Evolutionary conservation across 164 flowering plant species (phyloP).

Genomic region (Macadamia integrifolia): DNA sequence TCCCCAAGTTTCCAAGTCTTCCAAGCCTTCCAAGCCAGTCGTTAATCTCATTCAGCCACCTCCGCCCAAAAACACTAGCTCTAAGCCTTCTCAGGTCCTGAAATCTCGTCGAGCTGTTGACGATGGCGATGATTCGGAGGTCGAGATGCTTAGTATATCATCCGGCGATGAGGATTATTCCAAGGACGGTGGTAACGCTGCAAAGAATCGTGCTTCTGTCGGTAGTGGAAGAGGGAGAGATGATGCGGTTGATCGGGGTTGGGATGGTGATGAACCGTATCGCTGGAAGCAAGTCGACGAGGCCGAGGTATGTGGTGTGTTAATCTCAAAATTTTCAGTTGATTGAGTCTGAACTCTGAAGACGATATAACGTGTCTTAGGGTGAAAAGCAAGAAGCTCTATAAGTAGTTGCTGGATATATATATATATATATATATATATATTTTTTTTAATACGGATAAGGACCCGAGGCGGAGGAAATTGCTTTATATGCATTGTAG

Average conservation of each 20-base stretch:
- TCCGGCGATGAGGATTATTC: constrained; percentile 86
- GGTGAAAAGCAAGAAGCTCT: no score
- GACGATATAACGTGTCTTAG: no score
- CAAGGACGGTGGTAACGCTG: constrained; percentile 22
- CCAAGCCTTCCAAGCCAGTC: constrained; percentile 31
- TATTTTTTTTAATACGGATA: no score
- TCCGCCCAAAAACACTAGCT: constrained; percentile 4
- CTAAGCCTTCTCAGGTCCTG: constrained; percentile 14
- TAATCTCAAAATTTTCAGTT: not conserved
- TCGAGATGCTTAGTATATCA: constrained; percentile 93
- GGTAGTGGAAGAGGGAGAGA: constrained; percentile 29
- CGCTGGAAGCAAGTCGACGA: constrained; percentile 92
- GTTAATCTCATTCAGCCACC: constrained; percentile 55
- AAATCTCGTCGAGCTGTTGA: constrained; percentile 27
- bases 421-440: no score
- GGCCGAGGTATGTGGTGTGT: constrained; percentile 50
- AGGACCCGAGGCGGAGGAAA: no score
- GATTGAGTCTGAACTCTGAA: not conserved
- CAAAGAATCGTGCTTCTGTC: constrained; percentile 19
- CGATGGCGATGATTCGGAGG: constrained; percentile 95
- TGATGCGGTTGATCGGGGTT: constrained; percentile 36
- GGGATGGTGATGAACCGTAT: constrained; percentile 90
- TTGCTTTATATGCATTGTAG: no score
- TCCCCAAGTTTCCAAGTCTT: constrained; percentile 18
- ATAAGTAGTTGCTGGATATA: not conserved